Base-by-base conservation (phyloP, 1,284 basidiomycete genomes). In the Termitomyces sp. region DNA sequence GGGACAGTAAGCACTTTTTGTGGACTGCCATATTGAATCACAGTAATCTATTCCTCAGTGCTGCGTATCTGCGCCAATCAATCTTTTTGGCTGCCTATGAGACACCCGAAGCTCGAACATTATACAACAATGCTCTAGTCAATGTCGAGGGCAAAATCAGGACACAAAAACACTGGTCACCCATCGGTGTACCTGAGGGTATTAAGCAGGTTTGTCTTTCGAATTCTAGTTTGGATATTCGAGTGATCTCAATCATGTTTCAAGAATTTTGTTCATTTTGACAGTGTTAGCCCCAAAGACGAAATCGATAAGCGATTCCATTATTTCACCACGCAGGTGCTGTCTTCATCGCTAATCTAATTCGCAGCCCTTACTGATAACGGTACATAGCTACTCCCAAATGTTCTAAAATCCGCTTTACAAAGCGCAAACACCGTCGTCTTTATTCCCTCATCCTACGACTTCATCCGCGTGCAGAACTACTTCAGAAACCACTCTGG, bases 391-490 rank as follows among this genome's bases (percentile, higher is more conserved):
- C 75, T 93, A 11, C 74, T 98, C 3, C 91, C 94, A 2, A 66
- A 77, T 6, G 71, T 97, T 11, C 72, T 93, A 45, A 94, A 93
- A 67, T 96, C 94, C 1, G 97, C 96, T 0, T 88, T 98, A 3
- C 87, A 91, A 66, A 89, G 93, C 58, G 77, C 84, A 37, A 92
- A 94, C 65, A 93, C 93, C 0, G 79, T 88, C 51, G 79, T 99
- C 61, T 90, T 98, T 62, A 76, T 99, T 9, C 94, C 97, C 0
- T 94, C 91, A 0, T 98, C 96, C 57, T 97, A 97, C 65, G 97
- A 99, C 72, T 99, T 97, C 69, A 91, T 98, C 49, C 83, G 93
- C 10, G 76, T 99, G 3, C 88, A 92, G 52, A 92, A 94, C 59
- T 77, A 91, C 67, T 86, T 99, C 67, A 80, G 85, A 49, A 91